phyloP scores from a whole-genome alignment of 2,329 filamentous ascomycete species.

The Ophiostoma perfectum region DNA sequence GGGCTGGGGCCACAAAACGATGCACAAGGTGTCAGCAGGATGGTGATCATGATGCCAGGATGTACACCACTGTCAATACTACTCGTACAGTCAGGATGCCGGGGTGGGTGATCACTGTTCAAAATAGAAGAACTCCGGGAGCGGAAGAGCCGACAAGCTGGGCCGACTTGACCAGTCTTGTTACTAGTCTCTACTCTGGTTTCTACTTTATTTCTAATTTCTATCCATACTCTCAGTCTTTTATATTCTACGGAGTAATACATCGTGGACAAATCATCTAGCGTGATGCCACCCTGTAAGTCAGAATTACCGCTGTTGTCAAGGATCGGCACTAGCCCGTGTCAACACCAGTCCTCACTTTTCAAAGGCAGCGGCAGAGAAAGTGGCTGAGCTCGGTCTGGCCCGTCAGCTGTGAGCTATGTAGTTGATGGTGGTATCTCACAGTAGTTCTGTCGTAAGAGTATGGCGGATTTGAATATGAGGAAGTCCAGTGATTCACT shows the following conservation, averaged over 20 bases:
- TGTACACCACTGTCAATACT: background rate
- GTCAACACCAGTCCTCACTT: background rate
- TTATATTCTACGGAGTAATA: too few relatives aligned
- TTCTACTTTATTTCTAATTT: too few relatives aligned
- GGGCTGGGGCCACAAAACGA: background rate
- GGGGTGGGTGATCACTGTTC: background rate
- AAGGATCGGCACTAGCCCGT: background rate
- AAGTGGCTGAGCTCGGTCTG: background rate
- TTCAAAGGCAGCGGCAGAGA: background rate
- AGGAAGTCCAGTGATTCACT: background rate
- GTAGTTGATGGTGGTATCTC: background rate
- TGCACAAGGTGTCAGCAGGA: background rate
- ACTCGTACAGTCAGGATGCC: background rate
- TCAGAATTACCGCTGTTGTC: too few relatives aligned
- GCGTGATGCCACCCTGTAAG: too few relatives aligned
- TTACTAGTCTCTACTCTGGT: too few relatives aligned
- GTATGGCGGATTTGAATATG: too few relatives aligned
- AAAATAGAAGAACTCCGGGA: background rate
- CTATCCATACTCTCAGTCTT: too few relatives aligned
- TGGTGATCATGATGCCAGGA: background rate
- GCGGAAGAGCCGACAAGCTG: background rate
- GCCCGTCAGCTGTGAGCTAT: slow-evolving; percentile 3
- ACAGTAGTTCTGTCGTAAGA: too few relatives aligned
- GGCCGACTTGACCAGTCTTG: background rate
- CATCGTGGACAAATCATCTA: too few relatives aligned